These are phyloP conservation scores for Candida sanyaensis DNA, from an alignment of 1,139 yeast genomes.

Conservation along the genomic window DNA sequence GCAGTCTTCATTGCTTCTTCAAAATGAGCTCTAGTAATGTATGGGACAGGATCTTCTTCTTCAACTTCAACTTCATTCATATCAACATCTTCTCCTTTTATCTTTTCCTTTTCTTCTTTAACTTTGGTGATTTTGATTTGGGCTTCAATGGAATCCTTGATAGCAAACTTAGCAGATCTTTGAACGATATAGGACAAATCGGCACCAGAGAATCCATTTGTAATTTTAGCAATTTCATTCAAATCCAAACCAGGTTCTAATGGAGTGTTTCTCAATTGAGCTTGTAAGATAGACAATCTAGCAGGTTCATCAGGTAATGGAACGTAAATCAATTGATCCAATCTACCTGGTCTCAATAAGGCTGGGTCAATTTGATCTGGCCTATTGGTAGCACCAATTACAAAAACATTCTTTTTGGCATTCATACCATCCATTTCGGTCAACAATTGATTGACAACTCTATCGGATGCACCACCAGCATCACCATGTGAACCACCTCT, in stretches of 20 bases:
- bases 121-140: slow-evolving; percentile 55
- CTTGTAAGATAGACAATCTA: slow-evolving; percentile 87
- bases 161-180: slow-evolving; percentile 98
- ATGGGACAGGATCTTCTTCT: slow-evolving; percentile 92
- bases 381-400: slow-evolving; percentile 98
- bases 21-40: slow-evolving; percentile 86
- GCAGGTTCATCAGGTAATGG: slow-evolving; percentile 97
- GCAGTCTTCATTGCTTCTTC: slow-evolving; percentile 99
- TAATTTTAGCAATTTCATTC: slow-evolving; percentile 84
- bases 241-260: slow-evolving; percentile 95
- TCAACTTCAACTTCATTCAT: slow-evolving; percentile 61
- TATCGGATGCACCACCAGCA: slow-evolving; percentile 98
- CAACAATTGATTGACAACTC: slow-evolving; percentile 96
- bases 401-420: slow-evolving; percentile 97
- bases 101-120: slow-evolving; percentile 42
- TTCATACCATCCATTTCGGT: slow-evolving; percentile 99
- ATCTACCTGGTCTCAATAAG: slow-evolving; percentile 97
- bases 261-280: slow-evolving; percentile 98
- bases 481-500: slow-evolving; percentile 93
- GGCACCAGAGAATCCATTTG: slow-evolving; percentile 98
- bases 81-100: slow-evolving; percentile 62
- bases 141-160: slow-evolving; percentile 96
- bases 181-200: slow-evolving; percentile 96
- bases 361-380: slow-evolving; percentile 99
- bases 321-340: slow-evolving; percentile 96